These are phyloP conservation scores for Debaryomycetaceae sp. DNA, from an alignment of 1,139 yeast species.

Conservation along the genomic window DNA sequence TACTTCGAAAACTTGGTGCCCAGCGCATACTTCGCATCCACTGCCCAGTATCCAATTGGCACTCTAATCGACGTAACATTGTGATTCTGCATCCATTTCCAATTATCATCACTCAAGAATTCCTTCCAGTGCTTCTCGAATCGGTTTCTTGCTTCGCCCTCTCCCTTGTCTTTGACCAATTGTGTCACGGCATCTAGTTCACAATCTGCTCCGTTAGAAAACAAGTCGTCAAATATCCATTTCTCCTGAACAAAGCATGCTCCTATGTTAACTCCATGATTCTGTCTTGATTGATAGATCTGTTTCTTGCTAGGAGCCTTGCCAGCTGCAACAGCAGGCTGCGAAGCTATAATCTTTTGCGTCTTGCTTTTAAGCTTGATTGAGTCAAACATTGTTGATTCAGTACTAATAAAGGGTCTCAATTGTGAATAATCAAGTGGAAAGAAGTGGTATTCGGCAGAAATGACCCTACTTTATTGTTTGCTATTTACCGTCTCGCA, in stretches of 20 bases:
- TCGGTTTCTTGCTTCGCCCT: constrained; percentile 49
- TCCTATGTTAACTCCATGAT: constrained; percentile 87
- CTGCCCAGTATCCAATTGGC: constrained; percentile 91
- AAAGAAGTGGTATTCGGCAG: no score
- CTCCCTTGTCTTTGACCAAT: constrained; percentile 46
- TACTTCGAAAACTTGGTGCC: constrained; percentile 61
- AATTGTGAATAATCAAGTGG: no score
- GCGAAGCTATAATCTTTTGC: constrained; percentile 23
- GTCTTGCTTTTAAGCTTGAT: constrained; percentile 39
- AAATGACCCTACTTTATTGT: no score
- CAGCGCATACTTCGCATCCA: constrained; percentile 57
- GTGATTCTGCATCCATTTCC: constrained; percentile 67
- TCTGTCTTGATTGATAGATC: constrained; percentile 62
- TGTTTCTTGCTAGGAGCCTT: constrained; percentile 44
- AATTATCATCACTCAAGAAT: constrained; percentile 68
- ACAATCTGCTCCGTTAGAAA: constrained; percentile 48
- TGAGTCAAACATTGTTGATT: constrained; percentile 32
- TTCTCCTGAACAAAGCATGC: constrained; percentile 78
- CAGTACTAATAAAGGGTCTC: no score
- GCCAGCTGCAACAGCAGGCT: constrained; percentile 27
- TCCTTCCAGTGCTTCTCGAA: constrained; percentile 68
- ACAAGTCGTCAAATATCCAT: constrained; percentile 61
- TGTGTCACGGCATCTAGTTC: constrained; percentile 73
- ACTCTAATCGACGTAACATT: constrained; percentile 77
- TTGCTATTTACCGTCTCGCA: not conserved